phyloP scores from a whole-genome alignment of 805 yeast genomes.

The Metschnikowia dekortorum region DNA sequence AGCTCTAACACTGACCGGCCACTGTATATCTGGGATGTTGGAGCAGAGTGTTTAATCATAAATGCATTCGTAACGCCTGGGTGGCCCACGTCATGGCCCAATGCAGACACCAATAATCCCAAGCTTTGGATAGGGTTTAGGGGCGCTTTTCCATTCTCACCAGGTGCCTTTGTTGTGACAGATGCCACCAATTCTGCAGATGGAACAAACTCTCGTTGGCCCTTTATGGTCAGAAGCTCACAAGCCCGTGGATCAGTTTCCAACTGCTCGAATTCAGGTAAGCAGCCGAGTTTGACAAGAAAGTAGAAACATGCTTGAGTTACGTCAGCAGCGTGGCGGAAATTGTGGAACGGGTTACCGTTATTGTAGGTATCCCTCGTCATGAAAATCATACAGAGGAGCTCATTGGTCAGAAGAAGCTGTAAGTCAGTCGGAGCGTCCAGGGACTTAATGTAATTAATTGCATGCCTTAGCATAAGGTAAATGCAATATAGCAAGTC shows the following conservation, averaged over 20 bases:
- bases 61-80: conserved; percentile 91
- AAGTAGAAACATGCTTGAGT: conserved; percentile 82
- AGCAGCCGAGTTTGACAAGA: conserved; percentile 39
- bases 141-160: conserved; percentile 6
- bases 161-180: background rate
- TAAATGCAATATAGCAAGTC: conserved; percentile 61
- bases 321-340: conserved; percentile 93
- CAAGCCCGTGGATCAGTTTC: conserved; percentile 28
- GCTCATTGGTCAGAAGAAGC: conserved; percentile 33
- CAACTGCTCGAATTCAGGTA: conserved; percentile 36
- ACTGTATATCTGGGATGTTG: conserved; percentile 58
- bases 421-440: conserved; percentile 8
- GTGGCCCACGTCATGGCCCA: conserved; percentile 96
- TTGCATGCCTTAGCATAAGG: conserved; percentile 48
- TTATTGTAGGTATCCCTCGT: conserved; percentile 75
- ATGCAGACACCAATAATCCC: conserved; percentile 69
- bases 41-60: conserved; percentile 53
- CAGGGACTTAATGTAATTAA: conserved; percentile 20
- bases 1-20: conserved; percentile 74
- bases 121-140: conserved; percentile 44
- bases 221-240: conserved; percentile 19
- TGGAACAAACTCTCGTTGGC: conserved; percentile 1
- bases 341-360: conserved; percentile 91
- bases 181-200: conserved; percentile 7
- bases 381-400: conserved; percentile 58